Base-by-base conservation (phyloP, 2,329 filamentous ascomycete genomes). In the Lasiodiplodia hormozganensis region DNA sequence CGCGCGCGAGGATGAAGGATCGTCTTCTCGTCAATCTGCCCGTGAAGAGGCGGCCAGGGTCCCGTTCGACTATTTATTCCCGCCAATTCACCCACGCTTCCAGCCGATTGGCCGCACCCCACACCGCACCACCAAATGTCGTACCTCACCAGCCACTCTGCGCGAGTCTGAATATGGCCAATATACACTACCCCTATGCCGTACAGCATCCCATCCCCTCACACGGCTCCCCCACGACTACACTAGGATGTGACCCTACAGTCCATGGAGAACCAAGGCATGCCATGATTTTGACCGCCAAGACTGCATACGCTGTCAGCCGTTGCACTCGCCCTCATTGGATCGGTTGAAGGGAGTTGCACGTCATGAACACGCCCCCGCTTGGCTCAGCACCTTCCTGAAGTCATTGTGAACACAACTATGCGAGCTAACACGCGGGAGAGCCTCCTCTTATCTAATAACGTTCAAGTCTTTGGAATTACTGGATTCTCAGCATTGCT, bases 21-120 rank as follows among this genome's bases (percentile, higher is more conserved):
- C 60, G n/a, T 36, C 60, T 62, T 64, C 31, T 34, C 60, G 60
- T 64, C 60, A 64, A 64, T 64, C 57, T 62, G 40, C 23, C 12
- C 49, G 23, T 25, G 23, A 14, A 16, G 57, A 6, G 43, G 8
- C 57, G 23, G 28, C 43, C 25, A 40, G 43, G 43, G 18, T 62
- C 58, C 28, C 21, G 40, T 43, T 34, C 54, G 8, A 34, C 31
- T 34, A 34, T 10, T 34, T 34, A 34, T 34, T 34, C 31, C 31
- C 31, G 31, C 8, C 31, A 34, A 34, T 34, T 34, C 31, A 34
- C 31, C 31, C 31, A 34, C 31, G 31, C 36, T 25, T 58, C 56
- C 28, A 36, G 56, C 56, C 25, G 56, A 58, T 43, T 43, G 62
- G 62, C 62, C 62, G 54, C 49, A 51, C 47, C n/a, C 28, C 51